Percentiles rank a stretch among this genome's conserved stretches.
phyloP scores from a whole-genome alignment of 345 rosid species.

The Citrus trifoliata region DNA sequence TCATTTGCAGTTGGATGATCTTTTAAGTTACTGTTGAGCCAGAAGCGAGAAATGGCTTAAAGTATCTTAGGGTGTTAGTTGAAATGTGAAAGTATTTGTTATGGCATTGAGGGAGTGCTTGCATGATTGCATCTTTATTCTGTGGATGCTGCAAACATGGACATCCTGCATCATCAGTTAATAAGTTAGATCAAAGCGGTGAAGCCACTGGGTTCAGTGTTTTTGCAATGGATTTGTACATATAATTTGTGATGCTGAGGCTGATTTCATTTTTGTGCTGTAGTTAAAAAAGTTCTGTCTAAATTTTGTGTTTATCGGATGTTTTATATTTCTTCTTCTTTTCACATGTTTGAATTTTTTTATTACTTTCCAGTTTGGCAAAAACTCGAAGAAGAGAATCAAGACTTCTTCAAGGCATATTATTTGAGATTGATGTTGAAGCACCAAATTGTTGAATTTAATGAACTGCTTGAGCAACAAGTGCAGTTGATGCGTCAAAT shows the following conservation, averaged over 20 bases:
- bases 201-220: background rate
- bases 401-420: conserved; percentile 89
- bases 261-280: background rate
- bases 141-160: background rate
- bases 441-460: conserved; percentile 89
- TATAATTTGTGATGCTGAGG: background rate
- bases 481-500: conserved; percentile 78
- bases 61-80: background rate
- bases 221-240: background rate
- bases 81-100: background rate
- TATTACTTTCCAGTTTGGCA: conserved; percentile 78
- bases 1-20: background rate
- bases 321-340: background rate
- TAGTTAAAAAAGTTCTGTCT: background rate
- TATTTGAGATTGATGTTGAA: conserved; percentile 85
- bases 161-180: background rate
- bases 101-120: background rate
- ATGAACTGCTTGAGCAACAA: conserved; percentile 93
- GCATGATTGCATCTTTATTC: background rate
- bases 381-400: conserved; percentile 98
- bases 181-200: background rate
- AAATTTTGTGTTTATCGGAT: background rate
- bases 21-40: background rate
- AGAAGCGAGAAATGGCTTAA: background rate
- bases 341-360: background rate